Conservation (phyloP, 495 filamentous ascomycete species). For the Stereocaulon alpinum region DNA sequence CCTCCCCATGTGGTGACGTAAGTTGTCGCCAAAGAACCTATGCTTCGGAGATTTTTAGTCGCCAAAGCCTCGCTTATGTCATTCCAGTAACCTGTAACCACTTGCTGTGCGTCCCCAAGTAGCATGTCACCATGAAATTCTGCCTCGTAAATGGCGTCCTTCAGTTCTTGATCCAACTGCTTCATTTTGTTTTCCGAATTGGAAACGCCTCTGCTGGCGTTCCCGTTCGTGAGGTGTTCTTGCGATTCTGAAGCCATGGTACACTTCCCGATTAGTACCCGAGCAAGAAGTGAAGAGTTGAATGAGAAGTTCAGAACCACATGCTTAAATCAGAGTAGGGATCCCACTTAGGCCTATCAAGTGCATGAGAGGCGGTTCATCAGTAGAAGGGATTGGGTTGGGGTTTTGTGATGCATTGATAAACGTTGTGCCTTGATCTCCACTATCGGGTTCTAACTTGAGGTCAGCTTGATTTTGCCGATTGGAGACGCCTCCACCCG, state of each 20-base stretch:
- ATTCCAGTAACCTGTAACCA: not conserved
- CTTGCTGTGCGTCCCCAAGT: slow-evolving; percentile 5
- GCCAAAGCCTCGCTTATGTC: slow-evolving; percentile 4
- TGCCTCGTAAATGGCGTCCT: not conserved
- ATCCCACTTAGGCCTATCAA: too few relatives aligned
- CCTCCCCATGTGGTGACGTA: not conserved
- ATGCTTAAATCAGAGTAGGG: not conserved
- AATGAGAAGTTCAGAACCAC: not conserved
- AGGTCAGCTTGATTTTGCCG: not conserved
- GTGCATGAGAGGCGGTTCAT: too few relatives aligned
- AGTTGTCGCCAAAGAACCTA: slow-evolving; percentile 1
- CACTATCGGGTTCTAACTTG: not conserved
- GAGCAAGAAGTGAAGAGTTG: not conserved
- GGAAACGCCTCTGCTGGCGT: not conserved
- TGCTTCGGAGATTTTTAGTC: not conserved
- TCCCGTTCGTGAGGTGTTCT: not conserved
- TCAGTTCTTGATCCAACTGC: slow-evolving; percentile 1
- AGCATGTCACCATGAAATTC: slow-evolving; percentile 14
- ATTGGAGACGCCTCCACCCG: not conserved
- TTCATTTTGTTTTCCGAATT: not conserved
- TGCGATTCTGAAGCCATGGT: not conserved
- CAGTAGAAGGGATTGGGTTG: too few relatives aligned
- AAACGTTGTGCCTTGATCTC: too few relatives aligned
- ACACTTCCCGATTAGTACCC: not conserved
- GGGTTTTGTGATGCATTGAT: too few relatives aligned